These are phyloP conservation scores for Chlamydomonas schloesseri DNA, from an alignment of 139 green algal species.

Conservation along the genomic window DNA sequence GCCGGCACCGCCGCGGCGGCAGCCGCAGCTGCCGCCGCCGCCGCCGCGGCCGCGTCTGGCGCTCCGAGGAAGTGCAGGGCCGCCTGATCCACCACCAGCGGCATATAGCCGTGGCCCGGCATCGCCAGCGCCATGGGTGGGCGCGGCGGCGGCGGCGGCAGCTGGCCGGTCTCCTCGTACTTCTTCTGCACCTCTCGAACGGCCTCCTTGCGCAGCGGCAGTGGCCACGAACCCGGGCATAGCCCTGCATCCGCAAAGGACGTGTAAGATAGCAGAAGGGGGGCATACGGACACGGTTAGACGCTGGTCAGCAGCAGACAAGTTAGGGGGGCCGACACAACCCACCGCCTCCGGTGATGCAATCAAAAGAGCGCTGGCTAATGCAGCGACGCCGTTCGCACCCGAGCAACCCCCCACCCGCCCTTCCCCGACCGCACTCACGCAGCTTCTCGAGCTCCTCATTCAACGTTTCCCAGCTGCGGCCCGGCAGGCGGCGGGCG, in stretches of 20 bases:
- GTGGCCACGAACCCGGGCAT: conserved; percentile 39
- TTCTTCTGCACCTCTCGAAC: conserved; percentile 31
- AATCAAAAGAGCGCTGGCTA: no score
- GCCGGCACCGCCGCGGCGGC: neutral
- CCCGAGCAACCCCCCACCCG: neutral
- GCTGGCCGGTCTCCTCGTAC: conserved; percentile 34
- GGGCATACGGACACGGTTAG: no score
- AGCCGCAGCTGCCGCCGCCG: neutral
- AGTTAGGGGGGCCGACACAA: no score
- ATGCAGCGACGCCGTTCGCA: no score
- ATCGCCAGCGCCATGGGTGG: neutral
- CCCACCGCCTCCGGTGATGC: no score
- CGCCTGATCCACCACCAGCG: neutral
- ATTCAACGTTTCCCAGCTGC: conserved; percentile 86
- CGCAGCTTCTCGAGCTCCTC: conserved; percentile 70
- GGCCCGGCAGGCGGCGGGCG: conserved; percentile 80
- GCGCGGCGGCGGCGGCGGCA: neutral
- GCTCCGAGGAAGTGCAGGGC: no score
- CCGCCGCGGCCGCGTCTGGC: neutral
- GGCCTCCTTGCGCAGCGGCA: conserved; percentile 39
- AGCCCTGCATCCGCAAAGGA: conserved; percentile 50
- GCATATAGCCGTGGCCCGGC: neutral
- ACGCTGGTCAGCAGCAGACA: no score
- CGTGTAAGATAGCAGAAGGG: no score
- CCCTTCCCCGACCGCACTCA: neutral